These are phyloP conservation scores for Cladophialophora exuberans DNA, from an alignment of 2,329 filamentous ascomycete species.

Conservation along the genomic window DNA sequence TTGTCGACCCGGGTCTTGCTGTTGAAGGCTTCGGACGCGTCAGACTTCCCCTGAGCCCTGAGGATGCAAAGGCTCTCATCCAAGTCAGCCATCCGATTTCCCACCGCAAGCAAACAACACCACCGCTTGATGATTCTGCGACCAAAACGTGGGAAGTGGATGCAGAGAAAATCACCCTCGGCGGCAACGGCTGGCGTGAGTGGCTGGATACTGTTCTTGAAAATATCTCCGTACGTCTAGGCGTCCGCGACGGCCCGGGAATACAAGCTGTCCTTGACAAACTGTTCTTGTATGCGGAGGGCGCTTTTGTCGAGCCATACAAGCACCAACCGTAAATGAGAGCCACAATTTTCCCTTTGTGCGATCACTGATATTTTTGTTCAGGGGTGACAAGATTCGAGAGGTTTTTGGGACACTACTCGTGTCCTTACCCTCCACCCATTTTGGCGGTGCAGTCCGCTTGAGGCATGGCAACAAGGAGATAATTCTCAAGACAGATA, in stretches of 20 bases:
- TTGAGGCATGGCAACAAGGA: conserved; percentile 45
- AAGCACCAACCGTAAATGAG: conserved; percentile 41
- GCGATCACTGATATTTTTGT: background rate
- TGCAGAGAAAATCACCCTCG: conserved; percentile 43
- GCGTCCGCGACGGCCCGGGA: conserved; percentile 32
- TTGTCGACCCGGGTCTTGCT: conserved; percentile 21
- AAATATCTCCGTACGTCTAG: conserved; percentile 9
- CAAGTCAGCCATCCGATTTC: conserved; percentile 31
- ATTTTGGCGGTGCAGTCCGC: conserved; percentile 51
- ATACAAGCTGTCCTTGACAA: conserved; percentile 47
- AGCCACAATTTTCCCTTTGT: background rate
- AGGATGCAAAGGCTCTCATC: conserved; percentile 30
- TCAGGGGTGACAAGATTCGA: conserved; percentile 49
- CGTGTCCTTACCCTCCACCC: conserved; percentile 52
- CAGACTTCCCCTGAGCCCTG: conserved; percentile 24
- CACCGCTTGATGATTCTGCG: conserved; percentile 44
- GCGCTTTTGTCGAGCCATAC: conserved; percentile 54
- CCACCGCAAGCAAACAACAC: conserved; percentile 44
- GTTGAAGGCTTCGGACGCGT: conserved; percentile 23
- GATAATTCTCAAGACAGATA: conserved; percentile 38
- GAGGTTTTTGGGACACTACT: conserved; percentile 57
- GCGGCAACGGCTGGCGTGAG: conserved; percentile 39
- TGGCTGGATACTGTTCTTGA: conserved; percentile 13
- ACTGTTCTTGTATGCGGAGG: conserved; percentile 55
- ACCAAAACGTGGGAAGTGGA: conserved; percentile 52